Evolutionary conservation across 352 stramenopile genomes (phyloP).

Genomic region (Pythium dissotocum): DNA sequence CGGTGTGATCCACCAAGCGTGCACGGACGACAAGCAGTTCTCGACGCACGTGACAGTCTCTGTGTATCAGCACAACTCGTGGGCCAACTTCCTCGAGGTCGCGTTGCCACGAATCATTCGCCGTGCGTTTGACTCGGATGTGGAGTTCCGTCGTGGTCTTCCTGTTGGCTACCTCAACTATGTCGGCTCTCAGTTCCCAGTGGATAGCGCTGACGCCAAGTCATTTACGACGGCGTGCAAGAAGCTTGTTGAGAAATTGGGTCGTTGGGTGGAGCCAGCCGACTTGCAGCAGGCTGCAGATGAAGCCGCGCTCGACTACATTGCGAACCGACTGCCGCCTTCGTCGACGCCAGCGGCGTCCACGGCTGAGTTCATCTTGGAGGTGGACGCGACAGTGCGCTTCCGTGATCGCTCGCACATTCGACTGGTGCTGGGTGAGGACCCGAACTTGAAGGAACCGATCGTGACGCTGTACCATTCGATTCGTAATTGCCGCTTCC

Average conservation of each 20-base stretch:
- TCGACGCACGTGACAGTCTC: slow-evolving; percentile 89
- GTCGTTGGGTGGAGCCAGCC: slow-evolving; percentile 41
- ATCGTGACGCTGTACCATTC: slow-evolving; percentile 76
- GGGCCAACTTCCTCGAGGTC: slow-evolving; percentile 87
- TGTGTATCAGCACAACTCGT: slow-evolving; percentile 88
- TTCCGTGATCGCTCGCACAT: slow-evolving; percentile 74
- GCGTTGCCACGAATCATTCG: slow-evolving; percentile 74
- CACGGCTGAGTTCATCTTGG: slow-evolving; percentile 42
- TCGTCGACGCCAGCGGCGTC: slow-evolving; percentile 16
- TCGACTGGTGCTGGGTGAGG: slow-evolving; percentile 63
- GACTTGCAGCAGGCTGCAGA: slow-evolving; percentile 74
- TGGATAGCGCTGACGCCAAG: slow-evolving; percentile 34
- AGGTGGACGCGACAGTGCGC: slow-evolving; percentile 46
- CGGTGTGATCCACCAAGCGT: slow-evolving; percentile 79
- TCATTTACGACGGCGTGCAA: slow-evolving; percentile 52
- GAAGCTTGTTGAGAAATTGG: slow-evolving; percentile 52
- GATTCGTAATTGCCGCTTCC: slow-evolving; percentile 67
- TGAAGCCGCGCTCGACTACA: slow-evolving; percentile 71
- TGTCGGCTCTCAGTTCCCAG: slow-evolving; percentile 73
- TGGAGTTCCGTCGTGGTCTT: slow-evolving; percentile 70
- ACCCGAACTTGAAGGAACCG: slow-evolving; percentile 52
- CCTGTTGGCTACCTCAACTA: slow-evolving; percentile 73
- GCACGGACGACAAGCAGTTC: slow-evolving; percentile 70
- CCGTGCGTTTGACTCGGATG: slow-evolving; percentile 75
- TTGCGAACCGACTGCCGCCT: slow-evolving; percentile 75